These are phyloP conservation scores for Xylaria palmicola DNA, from an alignment of 495 filamentous ascomycete genomes.

Conservation along the genomic window DNA sequence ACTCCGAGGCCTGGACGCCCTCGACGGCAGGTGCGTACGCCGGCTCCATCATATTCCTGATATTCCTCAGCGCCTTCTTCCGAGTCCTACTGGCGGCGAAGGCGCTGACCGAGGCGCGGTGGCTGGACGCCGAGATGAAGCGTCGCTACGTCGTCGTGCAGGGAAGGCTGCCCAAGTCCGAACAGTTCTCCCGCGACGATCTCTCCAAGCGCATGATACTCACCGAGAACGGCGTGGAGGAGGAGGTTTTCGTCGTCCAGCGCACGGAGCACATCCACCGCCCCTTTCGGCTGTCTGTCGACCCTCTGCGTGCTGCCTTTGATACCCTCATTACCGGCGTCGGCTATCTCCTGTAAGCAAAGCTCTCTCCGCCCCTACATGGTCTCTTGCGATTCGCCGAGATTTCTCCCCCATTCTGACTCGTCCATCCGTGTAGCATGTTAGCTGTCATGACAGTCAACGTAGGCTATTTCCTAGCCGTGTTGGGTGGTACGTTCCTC, in stretches of 20 bases:
- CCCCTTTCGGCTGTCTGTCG: constrained; percentile 78
- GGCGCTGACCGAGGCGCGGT: constrained; percentile 48
- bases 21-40: constrained; percentile 66
- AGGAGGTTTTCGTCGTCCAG: constrained; percentile 68
- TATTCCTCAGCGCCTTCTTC: constrained; percentile 66
- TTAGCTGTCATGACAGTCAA: constrained; percentile 98
- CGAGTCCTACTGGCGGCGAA: constrained; percentile 70
- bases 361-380: not conserved
- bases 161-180: constrained; percentile 58
- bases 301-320: constrained; percentile 68
- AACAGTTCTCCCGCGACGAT: constrained; percentile 49
- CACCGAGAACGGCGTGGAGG: constrained; percentile 69
- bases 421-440: constrained; percentile 61
- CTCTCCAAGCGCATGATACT: constrained; percentile 59
- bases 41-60: constrained; percentile 83
- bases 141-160: constrained; percentile 74
- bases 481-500: constrained; percentile 78
- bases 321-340: constrained; percentile 70
- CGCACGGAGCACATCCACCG: constrained; percentile 45
- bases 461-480: constrained; percentile 89
- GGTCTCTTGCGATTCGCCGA: not conserved
- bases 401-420: constrained; percentile 12
- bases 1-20: constrained; percentile 72
- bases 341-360: constrained; percentile 85
- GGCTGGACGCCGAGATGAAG: constrained; percentile 62